Evolutionary conservation across 768 basidiomycete species (phyloP), one percentile per base, ranked within the genome.

Genomic region (Trametes cubensis): DNA sequence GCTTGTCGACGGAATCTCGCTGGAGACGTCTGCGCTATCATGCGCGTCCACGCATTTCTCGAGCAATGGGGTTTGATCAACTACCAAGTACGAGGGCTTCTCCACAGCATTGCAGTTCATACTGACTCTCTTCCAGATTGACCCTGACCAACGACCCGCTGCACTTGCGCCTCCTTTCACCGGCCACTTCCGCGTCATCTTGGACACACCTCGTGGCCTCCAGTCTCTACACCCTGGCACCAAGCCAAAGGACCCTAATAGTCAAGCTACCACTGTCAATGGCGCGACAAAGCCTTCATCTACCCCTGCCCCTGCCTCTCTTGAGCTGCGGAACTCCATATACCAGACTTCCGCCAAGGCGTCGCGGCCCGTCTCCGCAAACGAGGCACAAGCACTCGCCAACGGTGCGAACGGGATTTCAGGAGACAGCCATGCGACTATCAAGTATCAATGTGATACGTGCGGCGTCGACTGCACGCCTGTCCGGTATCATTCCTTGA

Each of bases 1-100:
- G 96, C 96, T 1, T 99, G 97, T 73, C 76, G 97, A 71, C 79
- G 97, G 65, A 99, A 99, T 76, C 76, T 99, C 65, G 96, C 96
- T 5, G 97, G 97, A 47, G 97, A 99, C 74, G 97, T 98, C 6
- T 98, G 97, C 70, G 94, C 94, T 25, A 91, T 99, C 70, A 96
- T 98, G 95, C 88, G 97, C 55, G 96, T 99, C 1, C 97, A 99
- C 74, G 95, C 95, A 4, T 98, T 99, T 74, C 81, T 99, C 34
- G 97, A 98, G 73, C 97, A 98, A 70, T 99, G 97, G 97, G 97
- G 97, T 0, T 80, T 99, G 61, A 88, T 99, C 71, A 99, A 99
- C 78, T 99, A 99, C 75, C 97, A 99, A 83, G 96, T 95, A 65
- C 58, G 84, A 70, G 13, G 23, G 63, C 42, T 60, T 61, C 48